A percentile compares a stretch with the other conserved stretches of the same genome.
phyloP scores from a whole-genome alignment of 495 filamentous ascomycete genomes.

The Hypoxylon perforatum region DNA sequence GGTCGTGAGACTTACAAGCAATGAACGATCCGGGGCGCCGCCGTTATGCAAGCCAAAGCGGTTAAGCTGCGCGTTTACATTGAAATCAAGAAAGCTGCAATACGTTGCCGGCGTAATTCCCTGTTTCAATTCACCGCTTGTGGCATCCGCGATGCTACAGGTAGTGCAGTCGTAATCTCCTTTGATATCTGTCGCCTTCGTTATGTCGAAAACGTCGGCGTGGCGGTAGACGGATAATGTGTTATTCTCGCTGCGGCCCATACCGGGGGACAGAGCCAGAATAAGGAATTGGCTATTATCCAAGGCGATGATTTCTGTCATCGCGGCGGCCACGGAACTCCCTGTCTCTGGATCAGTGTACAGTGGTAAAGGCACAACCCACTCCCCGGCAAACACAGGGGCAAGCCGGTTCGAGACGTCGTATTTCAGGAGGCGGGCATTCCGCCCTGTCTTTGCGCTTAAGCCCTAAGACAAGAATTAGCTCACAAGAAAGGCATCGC shows the following conservation, averaged over 20 bases:
- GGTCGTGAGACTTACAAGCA: constrained; percentile 28
- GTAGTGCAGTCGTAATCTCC: constrained; percentile 62
- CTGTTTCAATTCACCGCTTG: constrained; percentile 64
- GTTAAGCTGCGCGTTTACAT: constrained; percentile 73
- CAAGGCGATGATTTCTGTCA: constrained; percentile 77
- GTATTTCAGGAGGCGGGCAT: constrained; percentile 74
- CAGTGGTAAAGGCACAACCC: constrained; percentile 73
- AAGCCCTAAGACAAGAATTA: constrained; percentile 34
- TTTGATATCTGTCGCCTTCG: constrained; percentile 73
- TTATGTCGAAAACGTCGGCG: constrained; percentile 77
- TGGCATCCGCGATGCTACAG: constrained; percentile 40
- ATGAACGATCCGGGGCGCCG: constrained; percentile 32
- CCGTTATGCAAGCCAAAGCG: constrained; percentile 79
- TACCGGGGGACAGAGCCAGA: constrained; percentile 71
- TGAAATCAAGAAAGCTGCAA: constrained; percentile 79
- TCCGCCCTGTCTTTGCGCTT: constrained; percentile 60
- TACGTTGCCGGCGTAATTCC: constrained; percentile 71
- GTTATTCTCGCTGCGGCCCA: constrained; percentile 66
- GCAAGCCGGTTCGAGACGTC: constrained; percentile 55
- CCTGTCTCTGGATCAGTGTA: constrained; percentile 54
- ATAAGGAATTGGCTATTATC: constrained; percentile 74
- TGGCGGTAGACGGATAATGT: constrained; percentile 74
- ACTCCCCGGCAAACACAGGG: constrained; percentile 66
- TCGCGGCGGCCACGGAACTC: constrained; percentile 65
- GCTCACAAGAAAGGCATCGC: constrained; percentile 1